phyloP scores from a whole-genome alignment of 352 stramenopile genomes.

The Phytopythium vexans region DNA sequence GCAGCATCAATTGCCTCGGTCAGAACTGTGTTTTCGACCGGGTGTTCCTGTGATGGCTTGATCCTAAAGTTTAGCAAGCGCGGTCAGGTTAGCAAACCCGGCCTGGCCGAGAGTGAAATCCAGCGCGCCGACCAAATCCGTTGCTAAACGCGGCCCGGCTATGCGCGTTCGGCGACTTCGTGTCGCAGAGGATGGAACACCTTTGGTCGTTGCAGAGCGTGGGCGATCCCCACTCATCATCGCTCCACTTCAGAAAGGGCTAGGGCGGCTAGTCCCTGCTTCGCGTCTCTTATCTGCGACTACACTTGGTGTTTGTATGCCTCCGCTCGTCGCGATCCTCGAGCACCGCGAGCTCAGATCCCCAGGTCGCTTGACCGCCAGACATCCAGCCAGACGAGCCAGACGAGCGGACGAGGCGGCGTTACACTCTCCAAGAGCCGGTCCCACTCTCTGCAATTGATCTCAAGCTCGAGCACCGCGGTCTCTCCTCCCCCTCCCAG shows the following conservation, averaged over 20 bases:
- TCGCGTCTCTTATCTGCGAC: neutral
- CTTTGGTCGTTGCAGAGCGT: neutral
- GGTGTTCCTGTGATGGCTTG: too few species aligned
- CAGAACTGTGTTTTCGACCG: too few species aligned
- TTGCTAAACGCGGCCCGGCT: too few species aligned
- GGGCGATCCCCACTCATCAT: neutral
- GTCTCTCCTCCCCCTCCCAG: too few species aligned
- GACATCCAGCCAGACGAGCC: slow-evolving; percentile 1
- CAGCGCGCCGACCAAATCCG: too few species aligned
- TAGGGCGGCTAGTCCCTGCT: neutral
- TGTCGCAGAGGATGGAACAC: slow-evolving; percentile 3
- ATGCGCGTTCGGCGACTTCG: neutral
- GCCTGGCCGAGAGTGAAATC: too few species aligned
- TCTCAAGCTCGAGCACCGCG: neutral
- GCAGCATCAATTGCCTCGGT: too few species aligned
- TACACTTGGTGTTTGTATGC: neutral
- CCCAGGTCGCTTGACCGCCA: neutral
- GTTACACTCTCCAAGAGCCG: neutral
- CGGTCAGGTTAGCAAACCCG: too few species aligned
- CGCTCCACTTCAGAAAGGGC: slow-evolving; percentile 6
- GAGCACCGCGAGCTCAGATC: neutral
- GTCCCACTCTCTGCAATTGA: neutral
- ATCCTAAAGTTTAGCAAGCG: too few species aligned
- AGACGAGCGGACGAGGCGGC: neutral
- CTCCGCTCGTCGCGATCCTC: too few species aligned